Evolutionary conservation across 139 green algal species (phyloP).

Genomic region (Chlorella sp.): DNA sequence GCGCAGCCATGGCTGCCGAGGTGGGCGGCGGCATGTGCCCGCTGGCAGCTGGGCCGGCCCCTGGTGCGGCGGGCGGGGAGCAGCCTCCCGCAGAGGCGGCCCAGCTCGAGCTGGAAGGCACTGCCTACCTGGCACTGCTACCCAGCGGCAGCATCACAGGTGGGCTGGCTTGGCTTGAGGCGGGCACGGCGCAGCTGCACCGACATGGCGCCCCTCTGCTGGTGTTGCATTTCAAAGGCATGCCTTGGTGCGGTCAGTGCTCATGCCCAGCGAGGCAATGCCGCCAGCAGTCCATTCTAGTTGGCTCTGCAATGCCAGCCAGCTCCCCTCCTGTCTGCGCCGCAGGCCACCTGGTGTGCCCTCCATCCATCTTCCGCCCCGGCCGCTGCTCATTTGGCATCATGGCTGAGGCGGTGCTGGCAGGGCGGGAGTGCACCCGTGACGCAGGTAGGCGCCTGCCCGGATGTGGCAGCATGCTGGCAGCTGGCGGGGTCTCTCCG

Average conservation of each 20-base stretch:
- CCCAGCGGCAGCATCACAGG: conserved; percentile 21
- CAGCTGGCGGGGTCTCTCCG: no score
- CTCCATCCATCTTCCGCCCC: neutral
- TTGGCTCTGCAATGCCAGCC: no score
- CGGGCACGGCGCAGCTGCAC: no score
- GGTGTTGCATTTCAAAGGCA: neutral
- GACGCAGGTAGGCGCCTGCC: neutral
- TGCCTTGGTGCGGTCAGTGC: neutral
- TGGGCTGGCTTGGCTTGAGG: no score
- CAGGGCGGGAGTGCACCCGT: conserved; percentile 24
- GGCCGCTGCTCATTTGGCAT: conserved; percentile 12
- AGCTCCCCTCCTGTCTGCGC: neutral
- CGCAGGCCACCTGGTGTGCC: conserved; percentile 10
- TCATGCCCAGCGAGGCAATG: no score
- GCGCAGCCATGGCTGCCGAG: neutral
- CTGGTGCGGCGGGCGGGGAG: neutral
- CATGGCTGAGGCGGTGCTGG: conserved; percentile 18
- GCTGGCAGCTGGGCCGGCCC: neutral
- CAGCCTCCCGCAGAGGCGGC: neutral
- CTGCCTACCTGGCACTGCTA: conserved; percentile 19
- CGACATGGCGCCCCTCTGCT: neutral
- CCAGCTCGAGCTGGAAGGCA: conserved; percentile 10
- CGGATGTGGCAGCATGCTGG: no score
- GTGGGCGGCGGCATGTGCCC: neutral
- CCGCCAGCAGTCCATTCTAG: no score